Percentiles rank a stretch among this genome's conserved stretches.
These are phyloP conservation scores for Xanthoparmelia taractica DNA, from an alignment of 495 filamentous ascomycete species.

Conservation along the genomic window DNA sequence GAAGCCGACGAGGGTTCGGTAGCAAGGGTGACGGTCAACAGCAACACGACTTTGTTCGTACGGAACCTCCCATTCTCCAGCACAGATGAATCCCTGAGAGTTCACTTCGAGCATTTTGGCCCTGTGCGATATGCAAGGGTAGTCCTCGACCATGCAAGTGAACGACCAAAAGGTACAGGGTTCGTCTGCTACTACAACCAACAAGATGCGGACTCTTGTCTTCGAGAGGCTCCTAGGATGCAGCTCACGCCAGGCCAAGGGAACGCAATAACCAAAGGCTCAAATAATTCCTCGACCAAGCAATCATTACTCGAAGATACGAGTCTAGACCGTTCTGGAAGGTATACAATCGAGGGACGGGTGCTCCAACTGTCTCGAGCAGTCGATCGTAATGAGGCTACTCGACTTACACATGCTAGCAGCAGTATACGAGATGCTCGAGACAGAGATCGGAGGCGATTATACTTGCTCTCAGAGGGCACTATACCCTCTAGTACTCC, in stretches of 20 bases:
- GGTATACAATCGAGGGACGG: slow-evolving; percentile 84
- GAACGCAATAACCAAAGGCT: slow-evolving; percentile 31
- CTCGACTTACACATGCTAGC: slow-evolving; percentile 62
- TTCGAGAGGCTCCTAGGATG: slow-evolving; percentile 60
- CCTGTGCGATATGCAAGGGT: slow-evolving; percentile 77
- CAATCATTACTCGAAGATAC: slow-evolving; percentile 82
- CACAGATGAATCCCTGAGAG: slow-evolving; percentile 68
- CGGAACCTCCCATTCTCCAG: slow-evolving; percentile 88
- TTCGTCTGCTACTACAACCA: slow-evolving; percentile 87
- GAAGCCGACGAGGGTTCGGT: slow-evolving; percentile 12
- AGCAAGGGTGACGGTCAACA: slow-evolving; percentile 39
- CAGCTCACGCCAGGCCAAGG: slow-evolving; percentile 29
- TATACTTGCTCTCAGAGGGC: slow-evolving; percentile 85
- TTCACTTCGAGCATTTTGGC: slow-evolving; percentile 81
- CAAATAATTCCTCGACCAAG: slow-evolving; percentile 40
- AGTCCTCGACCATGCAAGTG: slow-evolving; percentile 76
- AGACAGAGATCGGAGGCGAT: slow-evolving; percentile 81
- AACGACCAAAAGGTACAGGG: slow-evolving; percentile 80
- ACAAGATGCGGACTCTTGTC: slow-evolving; percentile 63
- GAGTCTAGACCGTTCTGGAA: slow-evolving; percentile 62
- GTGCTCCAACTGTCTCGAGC: slow-evolving; percentile 76
- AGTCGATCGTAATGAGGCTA: slow-evolving; percentile 71
- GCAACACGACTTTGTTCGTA: slow-evolving; percentile 74
- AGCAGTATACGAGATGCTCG: slow-evolving; percentile 54
- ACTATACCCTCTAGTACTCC: slow-evolving; percentile 63